A percentile compares a stretch with the other conserved stretches of the same genome.
Evolutionary conservation across 805 yeast genomes (phyloP).

Genomic region (Candida chauliodis): DNA sequence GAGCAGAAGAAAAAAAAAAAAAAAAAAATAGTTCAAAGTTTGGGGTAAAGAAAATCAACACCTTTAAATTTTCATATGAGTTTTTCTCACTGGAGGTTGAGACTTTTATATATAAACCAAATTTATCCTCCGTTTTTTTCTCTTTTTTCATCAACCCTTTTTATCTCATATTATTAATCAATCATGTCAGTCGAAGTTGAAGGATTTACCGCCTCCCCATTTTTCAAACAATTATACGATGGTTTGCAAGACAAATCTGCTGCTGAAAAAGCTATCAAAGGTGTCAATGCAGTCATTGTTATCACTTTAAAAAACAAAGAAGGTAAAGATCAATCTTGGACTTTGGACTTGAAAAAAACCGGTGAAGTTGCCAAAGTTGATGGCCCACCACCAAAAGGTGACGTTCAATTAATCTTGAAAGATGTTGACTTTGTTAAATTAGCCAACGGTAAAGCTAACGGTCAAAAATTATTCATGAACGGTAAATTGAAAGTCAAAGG

Average conservation of each 20-base stretch:
- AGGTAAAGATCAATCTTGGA: conserved; percentile 60
- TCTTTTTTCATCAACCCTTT: conserved; percentile 2
- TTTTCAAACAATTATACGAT: conserved; percentile 36
- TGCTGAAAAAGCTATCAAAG: conserved; percentile 38
- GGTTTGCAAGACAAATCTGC: conserved; percentile 34
- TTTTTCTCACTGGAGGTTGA: too few relatives aligned
- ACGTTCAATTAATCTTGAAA: conserved; percentile 59
- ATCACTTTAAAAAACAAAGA: conserved; percentile 65
- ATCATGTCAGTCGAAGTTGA: conserved; percentile 26
- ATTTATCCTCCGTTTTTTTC: background rate
- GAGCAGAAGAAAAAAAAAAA: too few relatives aligned
- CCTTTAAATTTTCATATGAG: too few relatives aligned
- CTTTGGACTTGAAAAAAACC: conserved; percentile 59
- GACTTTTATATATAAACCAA: background rate
- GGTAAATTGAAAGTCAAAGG: conserved; percentile 88
- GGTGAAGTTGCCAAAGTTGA: conserved; percentile 46
- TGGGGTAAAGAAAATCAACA: too few relatives aligned
- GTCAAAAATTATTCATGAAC: conserved; percentile 78
- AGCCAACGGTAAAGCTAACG: conserved; percentile 75
- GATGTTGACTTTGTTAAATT: conserved; percentile 71
- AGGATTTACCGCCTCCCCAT: conserved; percentile 43
- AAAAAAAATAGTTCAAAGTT: too few relatives aligned
- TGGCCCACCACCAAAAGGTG: conserved; percentile 48
- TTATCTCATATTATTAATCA: background rate
- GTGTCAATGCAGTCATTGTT: conserved; percentile 59